These are phyloP conservation scores for Botryotinia calthae DNA, from an alignment of 2,329 filamentous ascomycete genomes.

Conservation along the genomic window DNA sequence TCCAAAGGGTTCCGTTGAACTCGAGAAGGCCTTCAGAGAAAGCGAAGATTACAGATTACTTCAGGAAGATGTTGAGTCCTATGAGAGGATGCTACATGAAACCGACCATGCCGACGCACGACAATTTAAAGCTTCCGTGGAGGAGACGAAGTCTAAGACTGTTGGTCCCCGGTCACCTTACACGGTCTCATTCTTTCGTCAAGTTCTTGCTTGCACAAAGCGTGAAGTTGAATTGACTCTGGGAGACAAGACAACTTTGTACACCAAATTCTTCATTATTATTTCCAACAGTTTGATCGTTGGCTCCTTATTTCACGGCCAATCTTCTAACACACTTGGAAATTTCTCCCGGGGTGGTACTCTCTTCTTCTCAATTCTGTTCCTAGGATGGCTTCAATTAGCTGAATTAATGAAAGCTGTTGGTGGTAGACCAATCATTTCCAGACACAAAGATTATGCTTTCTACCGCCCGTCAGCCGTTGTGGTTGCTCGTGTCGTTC, in stretches of 20 bases:
- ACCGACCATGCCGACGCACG: constrained; percentile 60
- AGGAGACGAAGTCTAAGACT: constrained; percentile 65
- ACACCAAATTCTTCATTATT: constrained; percentile 78
- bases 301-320: constrained; percentile 74
- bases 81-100: constrained; percentile 55
- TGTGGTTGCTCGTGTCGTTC: constrained; percentile 59
- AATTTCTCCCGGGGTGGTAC: constrained; percentile 62
- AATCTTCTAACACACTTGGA: constrained; percentile 56
- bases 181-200: constrained; percentile 70
- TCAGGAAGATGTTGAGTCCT: constrained; percentile 58
- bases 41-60: constrained; percentile 61
- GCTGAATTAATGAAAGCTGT: constrained; percentile 77
- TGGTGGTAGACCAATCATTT: constrained; percentile 66
- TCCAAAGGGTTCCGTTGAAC: constrained; percentile 60
- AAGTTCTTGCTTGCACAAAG: constrained; percentile 66
- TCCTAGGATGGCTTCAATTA: constrained; percentile 70
- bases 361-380: constrained; percentile 65
- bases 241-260: constrained; percentile 71
- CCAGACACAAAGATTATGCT: constrained; percentile 64
- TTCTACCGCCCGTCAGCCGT: constrained; percentile 70
- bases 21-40: constrained; percentile 63
- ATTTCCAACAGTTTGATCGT: constrained; percentile 72
- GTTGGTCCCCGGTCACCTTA: constrained; percentile 69
- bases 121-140: constrained; percentile 63
- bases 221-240: constrained; percentile 77